Evolutionary conservation across 495 filamentous ascomycete genomes (phyloP).

Genomic region (Hyaloscypha hepaticicola): DNA sequence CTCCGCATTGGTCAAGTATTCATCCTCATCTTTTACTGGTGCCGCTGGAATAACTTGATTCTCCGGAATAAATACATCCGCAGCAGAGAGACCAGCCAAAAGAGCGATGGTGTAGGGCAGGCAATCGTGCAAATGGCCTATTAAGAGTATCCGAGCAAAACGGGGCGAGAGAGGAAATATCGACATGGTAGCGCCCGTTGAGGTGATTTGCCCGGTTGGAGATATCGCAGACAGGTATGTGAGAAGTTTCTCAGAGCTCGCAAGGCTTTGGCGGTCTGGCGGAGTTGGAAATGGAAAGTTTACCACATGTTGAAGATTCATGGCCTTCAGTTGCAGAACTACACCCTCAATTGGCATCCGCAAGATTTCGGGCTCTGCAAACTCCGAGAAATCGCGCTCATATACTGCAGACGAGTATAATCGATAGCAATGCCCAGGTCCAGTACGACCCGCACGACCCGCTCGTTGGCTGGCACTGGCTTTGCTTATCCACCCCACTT

Average conservation of each 20-base stretch:
- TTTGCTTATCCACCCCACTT: slow-evolving; percentile 96
- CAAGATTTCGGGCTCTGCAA: slow-evolving; percentile 83
- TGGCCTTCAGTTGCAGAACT: slow-evolving; percentile 91
- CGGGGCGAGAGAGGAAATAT: slow-evolving; percentile 87
- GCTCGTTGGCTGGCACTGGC: slow-evolving; percentile 90
- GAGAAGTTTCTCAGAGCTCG: slow-evolving; percentile 83
- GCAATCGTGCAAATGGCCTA: slow-evolving; percentile 81
- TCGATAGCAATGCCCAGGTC: slow-evolving; percentile 92
- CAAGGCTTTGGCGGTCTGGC: slow-evolving; percentile 74
- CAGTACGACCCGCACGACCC: slow-evolving; percentile 93
- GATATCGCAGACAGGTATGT: slow-evolving; percentile 69
- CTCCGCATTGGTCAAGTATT: slow-evolving; percentile 63
- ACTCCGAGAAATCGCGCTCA: slow-evolving; percentile 85
- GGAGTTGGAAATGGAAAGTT: slow-evolving; percentile 98
- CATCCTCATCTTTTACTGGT: slow-evolving; percentile 41
- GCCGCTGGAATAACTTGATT: slow-evolving; percentile 64
- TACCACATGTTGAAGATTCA: slow-evolving; percentile 85
- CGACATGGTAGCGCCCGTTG: slow-evolving; percentile 75
- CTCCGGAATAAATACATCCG: slow-evolving; percentile 84
- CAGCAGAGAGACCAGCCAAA: slow-evolving; percentile 83
- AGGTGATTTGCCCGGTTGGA: slow-evolving; percentile 69
- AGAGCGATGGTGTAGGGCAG: slow-evolving; percentile 85
- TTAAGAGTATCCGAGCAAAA: slow-evolving; percentile 84
- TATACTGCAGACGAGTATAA: slow-evolving; percentile 94
- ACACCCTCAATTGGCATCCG: slow-evolving; percentile 91